Percentiles rank a stretch among this genome's conserved stretches.
These are phyloP conservation scores for Botrytis porri DNA, from an alignment of 2,329 filamentous ascomycete genomes.

Conservation along the genomic window DNA sequence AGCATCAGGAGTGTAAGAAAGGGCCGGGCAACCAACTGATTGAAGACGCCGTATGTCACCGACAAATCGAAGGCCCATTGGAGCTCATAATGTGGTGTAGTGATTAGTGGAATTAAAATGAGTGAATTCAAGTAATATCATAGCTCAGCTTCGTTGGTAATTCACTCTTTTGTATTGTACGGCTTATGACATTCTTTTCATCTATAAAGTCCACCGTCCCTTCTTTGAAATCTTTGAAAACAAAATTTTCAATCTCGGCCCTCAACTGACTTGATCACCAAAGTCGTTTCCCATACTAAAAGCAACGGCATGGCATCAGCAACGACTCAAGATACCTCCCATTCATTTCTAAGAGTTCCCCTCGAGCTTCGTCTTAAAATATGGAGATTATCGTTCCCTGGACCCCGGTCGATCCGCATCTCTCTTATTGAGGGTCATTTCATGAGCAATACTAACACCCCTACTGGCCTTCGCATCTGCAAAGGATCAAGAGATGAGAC, in stretches of 20 bases:
- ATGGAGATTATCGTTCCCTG: neutral
- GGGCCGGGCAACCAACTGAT: neutral
- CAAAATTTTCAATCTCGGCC: neutral
- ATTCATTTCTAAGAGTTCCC: neutral
- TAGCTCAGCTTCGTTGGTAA: neutral
- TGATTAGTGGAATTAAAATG: neutral
- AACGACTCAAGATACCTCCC: neutral
- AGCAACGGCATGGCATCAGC: neutral
- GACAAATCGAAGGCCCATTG: neutral
- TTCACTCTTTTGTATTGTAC: neutral
- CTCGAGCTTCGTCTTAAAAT: neutral
- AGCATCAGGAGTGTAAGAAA: neutral
- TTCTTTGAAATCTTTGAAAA: too few species aligned
- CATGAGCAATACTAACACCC: neutral
- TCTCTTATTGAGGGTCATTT: neutral
- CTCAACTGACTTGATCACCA: neutral
- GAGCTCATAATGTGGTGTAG: neutral
- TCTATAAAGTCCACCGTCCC: neutral
- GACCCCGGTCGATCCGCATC: neutral
- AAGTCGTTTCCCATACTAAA: neutral
- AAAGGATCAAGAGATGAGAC: slow-evolving; percentile 2
- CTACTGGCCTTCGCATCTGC: neutral
- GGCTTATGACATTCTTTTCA: neutral
- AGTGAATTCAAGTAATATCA: neutral
- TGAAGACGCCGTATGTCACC: neutral